A percentile compares a stretch with the other conserved stretches of the same genome.
phyloP scores from a whole-genome alignment of 2,329 filamentous ascomycete species.

The Dothidotthia symphoricarpi region DNA sequence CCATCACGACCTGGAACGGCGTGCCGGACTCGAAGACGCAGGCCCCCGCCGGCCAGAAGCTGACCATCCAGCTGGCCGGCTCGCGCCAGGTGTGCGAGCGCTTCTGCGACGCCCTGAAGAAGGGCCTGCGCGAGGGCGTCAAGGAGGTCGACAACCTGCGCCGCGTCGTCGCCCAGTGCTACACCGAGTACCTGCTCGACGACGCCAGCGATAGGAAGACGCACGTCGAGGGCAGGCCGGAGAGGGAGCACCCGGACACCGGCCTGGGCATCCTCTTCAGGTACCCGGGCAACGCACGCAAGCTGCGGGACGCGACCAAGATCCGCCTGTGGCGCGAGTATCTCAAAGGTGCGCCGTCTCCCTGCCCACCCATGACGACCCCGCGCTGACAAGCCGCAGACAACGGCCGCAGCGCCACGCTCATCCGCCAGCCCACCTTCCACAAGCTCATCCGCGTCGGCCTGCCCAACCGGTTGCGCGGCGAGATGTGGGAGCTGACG shows the following conservation, averaged over 20 bases:
- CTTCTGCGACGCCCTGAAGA: constrained; percentile 95
- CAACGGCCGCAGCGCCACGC: constrained; percentile 87
- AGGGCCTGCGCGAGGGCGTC: constrained; percentile 80
- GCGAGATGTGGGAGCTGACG: constrained; percentile 93
- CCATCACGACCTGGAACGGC: constrained; percentile 91
- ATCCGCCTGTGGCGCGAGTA: constrained; percentile 98
- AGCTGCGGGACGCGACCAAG: constrained; percentile 90
- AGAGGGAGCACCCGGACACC: constrained; percentile 74
- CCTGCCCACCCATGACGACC: no score
- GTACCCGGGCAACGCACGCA: constrained; percentile 92
- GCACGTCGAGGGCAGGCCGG: constrained; percentile 41
- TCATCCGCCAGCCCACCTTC: constrained; percentile 94
- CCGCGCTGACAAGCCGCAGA: constrained; percentile 51
- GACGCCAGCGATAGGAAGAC: constrained; percentile 41
- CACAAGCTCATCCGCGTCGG: constrained; percentile 97
- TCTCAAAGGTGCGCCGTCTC: constrained; percentile 56
- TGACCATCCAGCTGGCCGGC: constrained; percentile 87
- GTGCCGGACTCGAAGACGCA: constrained; percentile 45
- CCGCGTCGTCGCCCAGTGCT: constrained; percentile 77
- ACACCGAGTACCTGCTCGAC: constrained; percentile 64
- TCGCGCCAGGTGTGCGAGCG: constrained; percentile 86
- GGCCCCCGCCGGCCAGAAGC: constrained; percentile 67
- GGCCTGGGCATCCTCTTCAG: constrained; percentile 89
- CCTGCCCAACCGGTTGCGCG: constrained; percentile 85
- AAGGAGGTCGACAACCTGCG: constrained; percentile 84